Evolutionary conservation across 768 basidiomycete species (phyloP).

Genomic region (Pleurotus tuoliensis): DNA sequence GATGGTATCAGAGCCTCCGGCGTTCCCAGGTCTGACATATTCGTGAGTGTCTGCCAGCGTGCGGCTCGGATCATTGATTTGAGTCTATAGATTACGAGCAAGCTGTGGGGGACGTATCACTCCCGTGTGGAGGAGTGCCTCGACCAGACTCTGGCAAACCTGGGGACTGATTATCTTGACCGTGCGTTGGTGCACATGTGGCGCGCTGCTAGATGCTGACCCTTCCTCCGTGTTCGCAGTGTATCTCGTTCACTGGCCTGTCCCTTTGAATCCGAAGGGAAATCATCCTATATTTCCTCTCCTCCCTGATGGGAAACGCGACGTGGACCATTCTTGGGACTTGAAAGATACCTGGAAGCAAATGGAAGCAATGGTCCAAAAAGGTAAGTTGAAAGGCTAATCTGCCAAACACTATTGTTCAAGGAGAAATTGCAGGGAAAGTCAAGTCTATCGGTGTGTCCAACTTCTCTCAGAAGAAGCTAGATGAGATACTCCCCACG

Average conservation of each 20-base stretch:
- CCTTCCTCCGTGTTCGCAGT: slow-evolving; percentile 27
- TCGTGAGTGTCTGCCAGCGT: slow-evolving; percentile 25
- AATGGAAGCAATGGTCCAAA: slow-evolving; percentile 71
- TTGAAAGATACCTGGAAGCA: slow-evolving; percentile 77
- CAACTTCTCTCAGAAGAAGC: slow-evolving; percentile 65
- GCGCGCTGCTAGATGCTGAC: not conserved
- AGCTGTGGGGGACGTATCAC: slow-evolving; percentile 68
- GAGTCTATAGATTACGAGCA: slow-evolving; percentile 58
- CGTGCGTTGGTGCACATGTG: slow-evolving; percentile 35
- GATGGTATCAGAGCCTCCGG: slow-evolving; percentile 73
- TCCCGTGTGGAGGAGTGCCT: slow-evolving; percentile 68
- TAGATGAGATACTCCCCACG: slow-evolving; percentile 66
- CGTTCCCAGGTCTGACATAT: slow-evolving; percentile 63
- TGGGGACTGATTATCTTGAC: slow-evolving; percentile 86
- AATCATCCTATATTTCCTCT: slow-evolving; percentile 58
- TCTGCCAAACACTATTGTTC: slow-evolving; percentile 9
- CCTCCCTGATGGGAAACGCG: slow-evolving; percentile 60
- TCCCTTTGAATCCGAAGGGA: slow-evolving; percentile 67
- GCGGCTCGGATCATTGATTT: not conserved
- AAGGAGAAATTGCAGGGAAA: slow-evolving; percentile 43
- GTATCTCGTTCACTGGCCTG: slow-evolving; percentile 79
- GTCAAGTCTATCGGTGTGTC: slow-evolving; percentile 69
- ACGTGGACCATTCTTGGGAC: slow-evolving; percentile 64
- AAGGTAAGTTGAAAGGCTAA: slow-evolving; percentile 34
- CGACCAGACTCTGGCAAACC: slow-evolving; percentile 69